These are phyloP conservation scores for Golubevia pallescens DNA, from an alignment of 1,284 basidiomycete genomes.

Conservation along the genomic window DNA sequence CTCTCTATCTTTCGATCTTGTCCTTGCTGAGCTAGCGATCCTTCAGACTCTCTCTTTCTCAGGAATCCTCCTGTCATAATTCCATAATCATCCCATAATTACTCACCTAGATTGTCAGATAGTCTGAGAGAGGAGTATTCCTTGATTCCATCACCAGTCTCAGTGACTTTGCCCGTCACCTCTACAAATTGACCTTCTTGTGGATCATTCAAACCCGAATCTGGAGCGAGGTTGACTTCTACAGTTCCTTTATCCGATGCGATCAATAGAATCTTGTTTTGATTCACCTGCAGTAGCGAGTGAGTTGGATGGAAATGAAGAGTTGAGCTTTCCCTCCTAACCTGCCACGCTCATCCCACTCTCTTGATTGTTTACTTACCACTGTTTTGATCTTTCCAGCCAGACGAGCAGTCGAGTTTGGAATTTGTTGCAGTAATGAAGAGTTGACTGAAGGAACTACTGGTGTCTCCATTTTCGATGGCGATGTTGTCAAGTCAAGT, in stretches of 20 bases:
- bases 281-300: conserved; percentile 12
- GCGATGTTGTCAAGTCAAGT: background rate
- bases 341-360: no score
- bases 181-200: conserved; percentile 34
- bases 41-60: no score
- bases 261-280: conserved; percentile 11
- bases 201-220: no score
- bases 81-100: no score
- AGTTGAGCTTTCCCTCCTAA: conserved; percentile 6
- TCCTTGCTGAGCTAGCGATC: no score
- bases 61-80: no score
- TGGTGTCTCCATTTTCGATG: conserved; percentile 41
- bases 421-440: conserved; percentile 28
- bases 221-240: no score
- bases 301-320: background rate
- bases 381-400: conserved; percentile 49
- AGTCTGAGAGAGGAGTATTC: conserved; percentile 11
- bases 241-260: no score
- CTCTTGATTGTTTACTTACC: background rate
- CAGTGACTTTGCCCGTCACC: conserved; percentile 53
- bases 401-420: conserved; percentile 41
- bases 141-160: conserved; percentile 21
- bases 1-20: no score
- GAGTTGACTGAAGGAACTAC: conserved; percentile 58
- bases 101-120: conserved; percentile 3